Evolutionary conservation across 805 yeast species (phyloP).

Genomic region (Starmerella ratchasimensis): DNA sequence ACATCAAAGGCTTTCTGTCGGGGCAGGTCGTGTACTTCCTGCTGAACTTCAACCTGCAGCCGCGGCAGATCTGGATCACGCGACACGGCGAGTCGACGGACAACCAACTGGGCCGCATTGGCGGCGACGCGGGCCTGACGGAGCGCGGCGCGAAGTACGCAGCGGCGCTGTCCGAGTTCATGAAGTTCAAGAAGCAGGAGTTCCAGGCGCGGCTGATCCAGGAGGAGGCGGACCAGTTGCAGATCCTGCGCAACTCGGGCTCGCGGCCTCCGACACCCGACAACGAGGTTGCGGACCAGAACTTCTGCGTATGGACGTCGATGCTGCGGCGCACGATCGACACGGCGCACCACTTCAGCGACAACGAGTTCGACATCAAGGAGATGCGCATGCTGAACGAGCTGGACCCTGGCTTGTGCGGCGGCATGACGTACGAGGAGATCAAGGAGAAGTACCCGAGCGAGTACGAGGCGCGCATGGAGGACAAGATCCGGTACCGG

Average conservation of each 20-base stretch:
- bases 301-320: slow-evolving; percentile 85
- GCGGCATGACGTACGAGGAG: slow-evolving; percentile 84
- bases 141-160: slow-evolving; percentile 66
- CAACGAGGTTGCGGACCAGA: slow-evolving; percentile 43
- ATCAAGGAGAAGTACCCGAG: slow-evolving; percentile 58
- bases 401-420: slow-evolving; percentile 82
- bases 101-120: slow-evolving; percentile 72
- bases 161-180: slow-evolving; percentile 57
- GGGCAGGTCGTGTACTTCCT: slow-evolving; percentile 87
- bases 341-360: slow-evolving; percentile 65
- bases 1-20: slow-evolving; percentile 75
- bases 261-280: slow-evolving; percentile 26
- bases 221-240: slow-evolving; percentile 35
- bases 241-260: slow-evolving; percentile 27
- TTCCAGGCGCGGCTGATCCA: slow-evolving; percentile 52
- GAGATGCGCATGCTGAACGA: slow-evolving; percentile 90
- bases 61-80: slow-evolving; percentile 86
- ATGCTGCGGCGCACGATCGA: slow-evolving; percentile 69
- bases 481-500: slow-evolving; percentile 69
- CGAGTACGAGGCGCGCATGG: slow-evolving; percentile 64
- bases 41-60: slow-evolving; percentile 73
- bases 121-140: slow-evolving; percentile 80
- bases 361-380: slow-evolving; percentile 58
- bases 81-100: slow-evolving; percentile 89
- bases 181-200: slow-evolving; percentile 52